A percentile compares a stretch with the other conserved stretches of the same genome.
Evolutionary conservation across 106 monocot genomes (phyloP).

Genomic region (Apostasia ramifera): DNA sequence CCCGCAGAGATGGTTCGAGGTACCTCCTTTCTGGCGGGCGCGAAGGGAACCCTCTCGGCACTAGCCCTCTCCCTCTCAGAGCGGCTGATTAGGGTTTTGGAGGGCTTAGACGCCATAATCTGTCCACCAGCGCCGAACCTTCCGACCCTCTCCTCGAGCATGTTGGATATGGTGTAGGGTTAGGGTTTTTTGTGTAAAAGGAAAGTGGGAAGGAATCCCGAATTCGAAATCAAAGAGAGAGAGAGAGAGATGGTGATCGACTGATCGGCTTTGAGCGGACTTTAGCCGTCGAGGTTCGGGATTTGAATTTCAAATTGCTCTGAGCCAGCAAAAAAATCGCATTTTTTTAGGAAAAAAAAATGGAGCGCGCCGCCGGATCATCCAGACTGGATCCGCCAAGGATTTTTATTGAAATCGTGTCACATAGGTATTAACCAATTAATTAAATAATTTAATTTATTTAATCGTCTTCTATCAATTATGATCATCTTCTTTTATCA

Average conservation of each 20-base stretch:
- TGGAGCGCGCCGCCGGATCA: no score
- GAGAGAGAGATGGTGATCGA: background rate
- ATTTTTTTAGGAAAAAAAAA: no score
- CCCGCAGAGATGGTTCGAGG: background rate
- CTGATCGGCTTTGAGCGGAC: no score
- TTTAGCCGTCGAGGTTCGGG: background rate
- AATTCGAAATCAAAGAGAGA: background rate
- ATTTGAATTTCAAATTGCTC: background rate
- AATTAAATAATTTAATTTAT: no score
- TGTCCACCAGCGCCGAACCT: constrained; percentile 63
- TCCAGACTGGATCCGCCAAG: no score
- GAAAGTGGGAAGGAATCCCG: background rate
- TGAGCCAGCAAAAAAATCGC: no score
- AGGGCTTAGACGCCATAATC: constrained; percentile 36
- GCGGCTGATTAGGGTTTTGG: constrained; percentile 9
- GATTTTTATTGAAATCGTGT: no score
- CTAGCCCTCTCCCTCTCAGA: constrained; percentile 12
- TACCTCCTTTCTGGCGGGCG: no score
- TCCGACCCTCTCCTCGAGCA: constrained; percentile 74
- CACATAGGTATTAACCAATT: no score
- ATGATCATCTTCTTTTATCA: no score
- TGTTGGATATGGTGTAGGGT: constrained; percentile 30
- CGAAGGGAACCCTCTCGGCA: constrained; percentile 16
- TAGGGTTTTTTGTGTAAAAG: constrained; percentile 6
- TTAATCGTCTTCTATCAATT: no score